phyloP scores from a whole-genome alignment of 495 filamentous ascomycete species.

The Extremus antarcticus region DNA sequence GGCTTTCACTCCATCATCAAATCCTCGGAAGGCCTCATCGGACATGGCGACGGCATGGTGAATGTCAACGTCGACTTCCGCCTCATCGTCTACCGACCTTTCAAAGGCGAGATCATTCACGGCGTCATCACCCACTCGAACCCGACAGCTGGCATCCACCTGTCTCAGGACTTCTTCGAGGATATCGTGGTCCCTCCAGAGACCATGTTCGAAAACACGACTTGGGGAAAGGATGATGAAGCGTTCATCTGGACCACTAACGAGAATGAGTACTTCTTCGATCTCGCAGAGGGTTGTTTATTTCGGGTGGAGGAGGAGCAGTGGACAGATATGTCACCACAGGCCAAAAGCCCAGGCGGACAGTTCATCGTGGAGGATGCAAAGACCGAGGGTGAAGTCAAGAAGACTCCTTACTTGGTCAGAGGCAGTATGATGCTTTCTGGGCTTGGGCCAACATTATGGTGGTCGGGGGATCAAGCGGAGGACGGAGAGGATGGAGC shows the following conservation, averaged over 20 bases:
- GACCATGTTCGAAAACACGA: constrained; percentile 5
- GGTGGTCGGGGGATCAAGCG: constrained; percentile 15
- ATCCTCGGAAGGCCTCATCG: constrained; percentile 83
- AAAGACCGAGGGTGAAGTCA: neutral
- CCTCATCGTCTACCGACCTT: constrained; percentile 86
- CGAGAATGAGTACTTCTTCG: constrained; percentile 56
- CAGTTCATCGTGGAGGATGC: constrained; percentile 4
- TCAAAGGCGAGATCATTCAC: constrained; percentile 78
- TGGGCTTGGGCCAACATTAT: constrained; percentile 18
- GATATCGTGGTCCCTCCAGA: constrained; percentile 64
- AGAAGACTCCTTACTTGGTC: constrained; percentile 6
- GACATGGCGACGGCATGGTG: constrained; percentile 76
- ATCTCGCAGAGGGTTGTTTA: constrained; percentile 76
- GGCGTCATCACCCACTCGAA: constrained; percentile 67
- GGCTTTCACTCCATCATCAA: constrained; percentile 78
- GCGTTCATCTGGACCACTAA: constrained; percentile 67
- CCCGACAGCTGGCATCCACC: constrained; percentile 57
- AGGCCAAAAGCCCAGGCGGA: constrained; percentile 24
- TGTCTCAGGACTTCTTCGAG: constrained; percentile 79
- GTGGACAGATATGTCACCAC: constrained; percentile 80
- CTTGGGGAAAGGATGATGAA: constrained; percentile 40
- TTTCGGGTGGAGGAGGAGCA: constrained; percentile 73
- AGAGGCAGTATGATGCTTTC: constrained; percentile 13
- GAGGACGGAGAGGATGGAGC: constrained; percentile 2
- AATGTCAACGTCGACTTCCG: constrained; percentile 93